phyloP scores from a whole-genome alignment of 192 early-diverging fungal species.

The Linnemannia zychae region DNA sequence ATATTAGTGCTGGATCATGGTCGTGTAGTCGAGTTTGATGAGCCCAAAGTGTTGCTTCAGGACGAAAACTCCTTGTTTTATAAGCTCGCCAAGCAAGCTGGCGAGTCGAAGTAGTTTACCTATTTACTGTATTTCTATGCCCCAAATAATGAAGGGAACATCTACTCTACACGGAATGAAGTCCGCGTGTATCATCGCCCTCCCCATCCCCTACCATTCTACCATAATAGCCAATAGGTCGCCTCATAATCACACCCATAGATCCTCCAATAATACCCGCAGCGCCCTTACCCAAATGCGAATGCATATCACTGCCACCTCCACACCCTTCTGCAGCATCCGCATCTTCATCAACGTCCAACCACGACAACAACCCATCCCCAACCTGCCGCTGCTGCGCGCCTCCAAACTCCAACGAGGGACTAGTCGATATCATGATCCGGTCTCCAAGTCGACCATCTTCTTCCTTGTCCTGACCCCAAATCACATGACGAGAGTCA shows the following conservation, averaged over 20 bases:
- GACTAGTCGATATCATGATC: slow-evolving; percentile 30
- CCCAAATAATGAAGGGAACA: too few species aligned
- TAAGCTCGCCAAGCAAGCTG: not conserved
- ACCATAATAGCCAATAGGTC: slow-evolving; percentile 36
- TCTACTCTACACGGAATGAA: not conserved
- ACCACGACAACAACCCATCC: slow-evolving; percentile 36
- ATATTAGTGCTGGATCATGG: slow-evolving; percentile 38
- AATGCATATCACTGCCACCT: not conserved
- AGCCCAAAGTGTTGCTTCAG: not conserved
- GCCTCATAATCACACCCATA: slow-evolving; percentile 39
- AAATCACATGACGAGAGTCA: slow-evolving; percentile 39
- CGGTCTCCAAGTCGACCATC: slow-evolving; percentile 39
- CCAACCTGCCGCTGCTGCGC: slow-evolving; percentile 4
- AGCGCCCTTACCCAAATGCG: slow-evolving; percentile 9
- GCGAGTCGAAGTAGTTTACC: too few species aligned
- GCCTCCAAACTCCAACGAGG: not conserved
- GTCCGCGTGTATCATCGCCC: slow-evolving; percentile 12
- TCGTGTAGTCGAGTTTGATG: not conserved
- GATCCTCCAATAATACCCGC: slow-evolving; percentile 37
- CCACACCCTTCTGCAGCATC: not conserved
- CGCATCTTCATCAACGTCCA: slow-evolving; percentile 7
- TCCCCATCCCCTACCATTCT: slow-evolving; percentile 36
- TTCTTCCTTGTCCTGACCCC: slow-evolving; percentile 34
- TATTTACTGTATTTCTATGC: too few species aligned
- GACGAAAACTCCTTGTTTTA: not conserved